Evolutionary conservation across 495 filamentous ascomycete species (phyloP), one percentile per base, ranked within the genome.

Genomic region (Parmelia sp.): DNA sequence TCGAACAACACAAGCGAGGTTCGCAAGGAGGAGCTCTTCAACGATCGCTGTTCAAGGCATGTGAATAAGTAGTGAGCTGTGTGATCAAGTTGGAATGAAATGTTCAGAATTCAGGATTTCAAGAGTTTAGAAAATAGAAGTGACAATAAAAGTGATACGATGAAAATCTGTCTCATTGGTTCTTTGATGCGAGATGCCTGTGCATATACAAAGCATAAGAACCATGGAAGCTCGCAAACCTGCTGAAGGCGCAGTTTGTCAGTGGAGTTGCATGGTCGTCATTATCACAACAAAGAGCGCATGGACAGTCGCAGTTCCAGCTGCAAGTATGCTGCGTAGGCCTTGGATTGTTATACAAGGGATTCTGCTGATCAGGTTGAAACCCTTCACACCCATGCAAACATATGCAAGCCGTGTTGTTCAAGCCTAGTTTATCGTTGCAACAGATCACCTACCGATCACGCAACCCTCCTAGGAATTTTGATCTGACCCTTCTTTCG

Each of bases 401-500:
- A 55, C 10, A 9, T 10, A 14, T 10, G 4, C 6, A 55, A 6
- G 23, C 51, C 6, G 6, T 55, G 10, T n/a, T 15, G 9, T 15
- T 44, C 23, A 4, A 19, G 17, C 21, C n/a, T 23, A 21, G 12
- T n/a, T n/a, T n/a, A 55, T 35, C 2, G 5, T 25, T 62, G 47
- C 25, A 51, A 25, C 33, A 35, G 19, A 39, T 9, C 47, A 31
- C 21, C 39, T 57, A 17, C 21, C 37, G n/a, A 60, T 55, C 71
- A 77, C 45, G 78, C 76, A 51, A 90, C 86, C 57, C 75, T 79
- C 27, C 79, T 88, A 0, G 88, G 88, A 62, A 90, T 90, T 79
- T 90, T 90, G 62, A 88, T 75, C 70, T 84, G 79, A 31, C 88
- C 88, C 75, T 82, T 87, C 80, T 89, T 91, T 47, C 88, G 77